These are phyloP conservation scores for Claviceps fusiformis DNA, from an alignment of 2,329 filamentous ascomycete genomes.

Conservation along the genomic window DNA sequence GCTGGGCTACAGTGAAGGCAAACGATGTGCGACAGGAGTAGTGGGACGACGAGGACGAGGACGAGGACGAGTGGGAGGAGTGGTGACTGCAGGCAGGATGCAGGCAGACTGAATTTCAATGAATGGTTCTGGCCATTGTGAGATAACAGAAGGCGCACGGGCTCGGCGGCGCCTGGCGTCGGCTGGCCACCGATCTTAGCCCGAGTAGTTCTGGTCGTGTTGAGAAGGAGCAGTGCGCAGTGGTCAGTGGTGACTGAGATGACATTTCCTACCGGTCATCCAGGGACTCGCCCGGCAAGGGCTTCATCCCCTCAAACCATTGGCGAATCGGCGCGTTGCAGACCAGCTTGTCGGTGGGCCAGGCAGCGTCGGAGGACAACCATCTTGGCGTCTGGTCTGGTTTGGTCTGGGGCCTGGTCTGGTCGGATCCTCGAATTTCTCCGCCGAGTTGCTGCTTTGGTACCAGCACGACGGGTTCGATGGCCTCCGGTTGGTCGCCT, in stretches of 20 bases:
- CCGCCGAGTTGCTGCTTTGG: slow-evolving; percentile 1
- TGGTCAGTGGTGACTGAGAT: neutral
- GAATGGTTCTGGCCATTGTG: neutral
- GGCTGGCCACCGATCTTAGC: too few relatives aligned
- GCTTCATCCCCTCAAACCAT: neutral
- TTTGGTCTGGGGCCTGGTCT: neutral
- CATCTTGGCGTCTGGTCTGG: neutral
- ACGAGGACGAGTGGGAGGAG: neutral
- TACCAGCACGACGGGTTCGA: neutral
- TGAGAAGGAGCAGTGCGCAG: too few relatives aligned
- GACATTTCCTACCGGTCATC: neutral
- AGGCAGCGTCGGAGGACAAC: neutral
- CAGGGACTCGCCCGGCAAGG: neutral
- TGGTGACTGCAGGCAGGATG: neutral
- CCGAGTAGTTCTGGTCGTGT: too few relatives aligned
- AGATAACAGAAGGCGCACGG: neutral
- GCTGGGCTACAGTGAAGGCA: neutral
- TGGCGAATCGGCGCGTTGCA: neutral
- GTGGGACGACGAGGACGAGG: neutral
- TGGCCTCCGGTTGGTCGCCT: neutral
- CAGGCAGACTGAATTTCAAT: neutral
- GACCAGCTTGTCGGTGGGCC: neutral
- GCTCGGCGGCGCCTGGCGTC: neutral
- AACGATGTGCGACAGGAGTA: neutral
- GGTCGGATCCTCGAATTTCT: neutral